phyloP scores from a whole-genome alignment of 2,329 filamentous ascomycete genomes.

The Epichloe amarillans region DNA sequence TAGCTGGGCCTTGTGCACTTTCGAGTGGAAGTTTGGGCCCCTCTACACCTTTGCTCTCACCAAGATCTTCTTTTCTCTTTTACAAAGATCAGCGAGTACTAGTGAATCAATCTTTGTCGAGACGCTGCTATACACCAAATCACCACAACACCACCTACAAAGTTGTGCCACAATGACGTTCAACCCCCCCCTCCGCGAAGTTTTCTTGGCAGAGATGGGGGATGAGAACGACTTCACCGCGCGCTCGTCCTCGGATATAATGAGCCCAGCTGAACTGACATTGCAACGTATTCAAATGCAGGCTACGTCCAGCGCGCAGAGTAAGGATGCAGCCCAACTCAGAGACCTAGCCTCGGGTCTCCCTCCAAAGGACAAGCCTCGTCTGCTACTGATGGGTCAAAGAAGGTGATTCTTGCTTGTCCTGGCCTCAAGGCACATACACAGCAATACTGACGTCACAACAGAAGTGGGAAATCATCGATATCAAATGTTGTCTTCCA shows the following conservation, averaged over 20 bases:
- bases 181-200: slow-evolving; percentile 18
- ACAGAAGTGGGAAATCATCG: slow-evolving; percentile 91
- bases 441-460: neutral
- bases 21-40: neutral
- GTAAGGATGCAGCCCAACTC: slow-evolving; percentile 33
- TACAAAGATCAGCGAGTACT: neutral
- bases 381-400: slow-evolving; percentile 87
- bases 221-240: slow-evolving; percentile 17
- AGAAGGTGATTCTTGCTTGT: slow-evolving; percentile 50
- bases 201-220: slow-evolving; percentile 11
- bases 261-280: slow-evolving; percentile 48
- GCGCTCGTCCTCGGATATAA: slow-evolving; percentile 19
- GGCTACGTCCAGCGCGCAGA: slow-evolving; percentile 39
- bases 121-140: neutral
- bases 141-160: neutral
- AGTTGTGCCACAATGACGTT: slow-evolving; percentile 17
- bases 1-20: neutral
- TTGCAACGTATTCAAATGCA: slow-evolving; percentile 50
- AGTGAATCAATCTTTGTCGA: neutral
- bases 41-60: neutral
- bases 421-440: neutral
- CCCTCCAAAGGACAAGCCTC: slow-evolving; percentile 57
- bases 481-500: slow-evolving; percentile 99
- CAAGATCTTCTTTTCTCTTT: neutral
- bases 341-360: slow-evolving; percentile 30